Percentiles rank a stretch among this genome's conserved stretches.
Evolutionary conservation across 805 yeast genomes (phyloP).

Genomic region (Candida coquimbonensis): DNA sequence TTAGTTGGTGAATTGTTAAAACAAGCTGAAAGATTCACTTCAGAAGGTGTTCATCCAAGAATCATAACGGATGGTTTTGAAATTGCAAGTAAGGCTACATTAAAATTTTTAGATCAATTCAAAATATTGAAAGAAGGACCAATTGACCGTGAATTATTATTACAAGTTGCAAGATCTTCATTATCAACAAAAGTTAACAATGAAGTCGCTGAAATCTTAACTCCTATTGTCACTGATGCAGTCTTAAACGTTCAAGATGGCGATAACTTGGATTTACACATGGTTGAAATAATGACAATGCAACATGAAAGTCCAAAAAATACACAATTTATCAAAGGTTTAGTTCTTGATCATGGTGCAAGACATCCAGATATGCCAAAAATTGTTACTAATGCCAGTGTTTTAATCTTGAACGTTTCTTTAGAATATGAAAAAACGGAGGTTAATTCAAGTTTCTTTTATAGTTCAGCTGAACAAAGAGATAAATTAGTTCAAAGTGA

Average conservation of each 20-base stretch:
- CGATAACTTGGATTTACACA: slow-evolving; percentile 74
- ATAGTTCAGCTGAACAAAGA: slow-evolving; percentile 92
- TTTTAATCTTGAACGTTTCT: slow-evolving; percentile 86
- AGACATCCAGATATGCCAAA: slow-evolving; percentile 99
- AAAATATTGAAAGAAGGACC: slow-evolving; percentile 32
- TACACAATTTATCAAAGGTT: slow-evolving; percentile 76
- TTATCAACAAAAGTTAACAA: slow-evolving; percentile 77
- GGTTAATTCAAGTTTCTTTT: slow-evolving; percentile 92
- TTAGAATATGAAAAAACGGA: slow-evolving; percentile 97
- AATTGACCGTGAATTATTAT: slow-evolving; percentile 75
- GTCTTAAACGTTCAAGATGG: slow-evolving; percentile 68
- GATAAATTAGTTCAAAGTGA: slow-evolving; percentile 91
- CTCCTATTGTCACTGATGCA: slow-evolving; percentile 96
- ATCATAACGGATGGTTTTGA: slow-evolving; percentile 94
- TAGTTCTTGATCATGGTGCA: slow-evolving; percentile 96
- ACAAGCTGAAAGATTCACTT: slow-evolving; percentile 86
- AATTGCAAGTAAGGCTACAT: slow-evolving; percentile 68
- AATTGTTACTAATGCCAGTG: slow-evolving; percentile 71
- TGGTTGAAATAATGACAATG: slow-evolving; percentile 98
- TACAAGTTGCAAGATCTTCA: slow-evolving; percentile 89
- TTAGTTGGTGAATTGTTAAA: slow-evolving; percentile 90
- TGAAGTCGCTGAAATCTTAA: slow-evolving; percentile 70
- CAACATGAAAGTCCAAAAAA: slow-evolving; percentile 85
- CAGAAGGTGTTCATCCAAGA: slow-evolving; percentile 95
- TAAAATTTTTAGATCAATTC: slow-evolving; percentile 62